Base-by-base conservation (phyloP, 805 yeast species). In the Ogataea ramenticola region DNA sequence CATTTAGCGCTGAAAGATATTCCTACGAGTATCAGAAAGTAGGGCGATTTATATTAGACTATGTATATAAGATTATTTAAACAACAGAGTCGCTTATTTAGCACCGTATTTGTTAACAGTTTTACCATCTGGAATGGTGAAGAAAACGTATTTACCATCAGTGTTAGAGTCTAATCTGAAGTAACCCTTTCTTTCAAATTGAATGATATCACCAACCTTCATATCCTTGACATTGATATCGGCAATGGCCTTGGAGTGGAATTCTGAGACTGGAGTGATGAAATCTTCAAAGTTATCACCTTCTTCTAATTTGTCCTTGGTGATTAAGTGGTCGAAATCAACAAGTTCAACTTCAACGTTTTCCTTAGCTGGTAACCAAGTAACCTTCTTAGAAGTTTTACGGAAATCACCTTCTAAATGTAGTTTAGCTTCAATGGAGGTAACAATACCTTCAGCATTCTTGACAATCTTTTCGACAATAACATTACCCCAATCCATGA, bases 401-500 rank as follows among this genome's bases (percentile, higher is more conserved):
- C 86, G 84, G 87, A 90, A 91, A 65, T 91, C 98, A 68, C 98
- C 98, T 53, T 86, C 96, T 60, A 91, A 75, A 65, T 91, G 84
- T 56, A 91, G 72, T 55, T 79, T 82, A 45, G 88, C 96, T 43
- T 78, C 83, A 49, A 91, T 70, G 3, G 82, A 70, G 40, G 71
- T 72, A 44, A 84, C 84, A 33, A 70, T 50, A 41, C 65, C 70
- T 39, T 66, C 75, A 46, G 76, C 84, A 50, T 79, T 80, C 62
- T 77, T 81, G 61, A 67, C 68, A 59, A 90, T 75, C 62, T 79
- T 78, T 52, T 83, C 77, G 52, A 90, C 70, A 52, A 91, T 84
- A 46, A 80, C 85, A 64, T 91, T 91, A 75, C 97, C 98, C 98
- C 98, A 91, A 68, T 91, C 97, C 98, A 91, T 91, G 58, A 91